Evolutionary conservation across 1,284 basidiomycete genomes (phyloP), one percentile per base, ranked within the genome.

Genomic region (Fomitopsis palustris): DNA sequence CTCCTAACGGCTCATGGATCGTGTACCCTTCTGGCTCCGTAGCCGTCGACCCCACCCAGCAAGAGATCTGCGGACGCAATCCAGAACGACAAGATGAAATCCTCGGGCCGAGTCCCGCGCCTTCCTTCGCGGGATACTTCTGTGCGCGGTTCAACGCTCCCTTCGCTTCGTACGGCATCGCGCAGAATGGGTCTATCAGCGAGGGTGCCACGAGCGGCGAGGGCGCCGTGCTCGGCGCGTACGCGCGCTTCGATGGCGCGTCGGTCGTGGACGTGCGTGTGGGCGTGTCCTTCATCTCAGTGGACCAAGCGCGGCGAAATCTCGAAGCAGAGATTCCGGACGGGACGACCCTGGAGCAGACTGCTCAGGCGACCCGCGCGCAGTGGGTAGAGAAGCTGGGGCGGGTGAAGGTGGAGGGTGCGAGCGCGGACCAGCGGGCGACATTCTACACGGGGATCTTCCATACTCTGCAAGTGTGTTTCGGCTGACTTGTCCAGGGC

Each of bases 221-320:
- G 29, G 80, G 78, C 8, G 78, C 77, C 1, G 54, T 79, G 6
- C 62, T 92, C 4, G 81, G 84, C 17, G 90, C 78, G 0, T 93
- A 84, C 65, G 85, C 78, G 1, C 70, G 73, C 2, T 90, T 93
- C 64, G 67, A 62, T 0, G 59, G 9, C 7, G 75, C 75, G 16
- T 64, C 67, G 16, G 70, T 69, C 1, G 79, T 93, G 35, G 77
- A 84, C 17, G 83, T 91, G 7, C 78, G 89, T 9, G 76, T 94
- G 1, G 90, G 89, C 0, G 87, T 90, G 9, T 92, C 89, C 10
- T 90, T 93, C 67, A 90, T 94, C 61, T 90, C 88, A 0, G 75
- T 87, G 16, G 85, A 87, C 7, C 90, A 93, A 66, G 92, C 92
- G 0, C 74, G 86, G 47, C 70, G 67, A 66, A 89, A 88, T 65